Evolutionary conservation across 345 rosid genomes (phyloP).

Genomic region (Populus nigra): DNA sequence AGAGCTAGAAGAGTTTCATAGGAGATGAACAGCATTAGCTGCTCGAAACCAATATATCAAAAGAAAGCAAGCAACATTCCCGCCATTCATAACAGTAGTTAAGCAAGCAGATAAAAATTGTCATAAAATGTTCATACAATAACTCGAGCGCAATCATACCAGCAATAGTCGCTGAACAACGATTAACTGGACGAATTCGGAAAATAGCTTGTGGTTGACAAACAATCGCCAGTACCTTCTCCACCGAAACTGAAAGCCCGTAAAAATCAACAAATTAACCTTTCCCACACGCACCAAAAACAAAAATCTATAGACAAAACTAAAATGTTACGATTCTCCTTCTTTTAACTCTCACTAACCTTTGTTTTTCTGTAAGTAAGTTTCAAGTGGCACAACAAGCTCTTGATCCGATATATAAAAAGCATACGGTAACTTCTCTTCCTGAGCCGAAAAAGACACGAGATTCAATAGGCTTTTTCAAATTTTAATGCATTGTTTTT

Average conservation of each 20-base stretch:
- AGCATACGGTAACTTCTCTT: constrained; percentile 81
- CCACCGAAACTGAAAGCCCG: constrained; percentile 75
- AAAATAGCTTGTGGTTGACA: constrained; percentile 97
- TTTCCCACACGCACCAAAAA: not conserved
- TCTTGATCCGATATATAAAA: constrained; percentile 83
- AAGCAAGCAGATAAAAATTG: not conserved
- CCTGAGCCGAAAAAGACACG: constrained; percentile 43
- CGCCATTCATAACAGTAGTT: not conserved
- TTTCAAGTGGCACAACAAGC: constrained; percentile 74
- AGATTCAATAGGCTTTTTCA: not conserved
- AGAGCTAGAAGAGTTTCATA: not conserved
- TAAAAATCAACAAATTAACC: constrained; percentile 1
- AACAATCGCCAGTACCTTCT: constrained; percentile 81
- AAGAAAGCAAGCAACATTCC: not conserved
- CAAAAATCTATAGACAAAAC: not conserved
- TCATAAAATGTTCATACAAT: not conserved
- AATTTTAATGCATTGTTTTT: not conserved
- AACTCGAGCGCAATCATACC: constrained; percentile 39
- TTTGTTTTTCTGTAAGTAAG: constrained; percentile 79
- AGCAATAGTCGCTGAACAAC: constrained; percentile 85
- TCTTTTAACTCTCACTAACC: constrained; percentile 31
- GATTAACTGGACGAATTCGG: constrained; percentile 81
- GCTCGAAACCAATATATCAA: not conserved
- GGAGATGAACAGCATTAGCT: not conserved
- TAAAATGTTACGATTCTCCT: not conserved